Evolutionary conservation across 306 rosid species (phyloP), one percentile per base, ranked within the genome.

Genomic region (Sesbania bispinosa): DNA sequence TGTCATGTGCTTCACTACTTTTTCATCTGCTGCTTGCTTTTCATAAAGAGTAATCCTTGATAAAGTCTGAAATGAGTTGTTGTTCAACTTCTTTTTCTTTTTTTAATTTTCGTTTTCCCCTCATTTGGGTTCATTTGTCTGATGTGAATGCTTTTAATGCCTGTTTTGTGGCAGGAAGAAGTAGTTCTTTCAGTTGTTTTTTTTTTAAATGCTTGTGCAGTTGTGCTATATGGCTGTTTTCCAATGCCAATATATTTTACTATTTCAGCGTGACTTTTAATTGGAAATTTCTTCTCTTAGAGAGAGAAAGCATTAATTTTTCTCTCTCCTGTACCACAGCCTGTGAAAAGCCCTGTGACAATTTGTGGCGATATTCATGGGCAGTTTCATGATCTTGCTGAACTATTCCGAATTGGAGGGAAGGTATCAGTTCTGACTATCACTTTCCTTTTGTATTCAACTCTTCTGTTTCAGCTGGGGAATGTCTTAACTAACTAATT

Each of bases 301-400:
- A 61, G 53, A 45, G 68, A 10, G 73, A 61, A 64, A 55, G 39
- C 21, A 67, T 73, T 80, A 66, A 82, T 67, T 62, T 20, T 13
- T 52, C 32, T 62, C 53, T 59, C 77, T 75, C 61, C 33, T 84
- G 74, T 80, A 38, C 67, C 36, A 35, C 95, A 94, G 99, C 99
- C 99, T 75, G 99, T 94, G 84, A 89, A 88, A 85, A 94, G 99
- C 87, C 99, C 99, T 0, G 99, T 94, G 80, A 94, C 99, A 69
- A 90, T 94, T 63, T 94, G 99, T 79, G 99, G 99, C 1, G 99
- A 94, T 86, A 94, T 94, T 77, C 99, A 94, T 74, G 99, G 99
- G 74, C 99, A 94, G 79, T 94, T 94, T 85, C 99, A 94, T 30
- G 99, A 94, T 82, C 97, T 94, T 79, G 99, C 99, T 61, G 99